Evolutionary conservation across 2,329 filamentous ascomycete genomes (phyloP), one percentile per base, ranked within the genome.

Genomic region (Penicillium sp.): DNA sequence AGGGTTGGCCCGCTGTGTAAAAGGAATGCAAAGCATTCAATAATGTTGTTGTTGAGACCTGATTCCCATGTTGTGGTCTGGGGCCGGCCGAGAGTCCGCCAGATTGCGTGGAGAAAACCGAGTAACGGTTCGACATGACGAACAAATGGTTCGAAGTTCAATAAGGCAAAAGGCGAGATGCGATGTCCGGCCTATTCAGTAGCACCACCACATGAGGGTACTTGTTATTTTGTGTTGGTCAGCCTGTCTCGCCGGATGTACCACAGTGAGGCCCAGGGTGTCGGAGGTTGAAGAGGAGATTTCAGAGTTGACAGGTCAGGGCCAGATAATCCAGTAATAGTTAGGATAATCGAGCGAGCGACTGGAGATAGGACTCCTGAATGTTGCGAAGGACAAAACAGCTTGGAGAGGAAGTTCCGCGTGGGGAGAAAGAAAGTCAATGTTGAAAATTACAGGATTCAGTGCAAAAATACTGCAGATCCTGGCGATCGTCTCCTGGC

Each of bases 1-100:
- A 94, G n/a, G 93, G 85, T 67, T 91, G 85, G 29, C 86, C 86
- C 3, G 89, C 85, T 44, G 90, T 83, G 74, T 96, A 97, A 68
- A 89, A 88, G 64, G 90, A 91, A 76, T 99, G 94, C 42, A 97
- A 82, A 52, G 90, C 85, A 75, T 97, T 97, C 52, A 99, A 83
- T 43, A 97, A 83, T 0, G 91, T 96, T 1, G 92, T 96, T 2
- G 93, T 96, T 7, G 93, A 96, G 51, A 97, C 87, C 70, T 96
- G 91, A 42, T 87, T 78, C 9, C 89, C 81, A 67, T 90, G 84
- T 66, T 87, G 85, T 19, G 80, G 74, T 53, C 79, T 79, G 43
- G 78, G 74, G 60, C 83, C 80, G 59, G 77, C 74, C 39, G 80
- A 80, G 46, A 81, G 41, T 14, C 66, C 81, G 56, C 83, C 76